Conservation (phyloP, 257 asterid species). For the Ilex aquifolium region DNA sequence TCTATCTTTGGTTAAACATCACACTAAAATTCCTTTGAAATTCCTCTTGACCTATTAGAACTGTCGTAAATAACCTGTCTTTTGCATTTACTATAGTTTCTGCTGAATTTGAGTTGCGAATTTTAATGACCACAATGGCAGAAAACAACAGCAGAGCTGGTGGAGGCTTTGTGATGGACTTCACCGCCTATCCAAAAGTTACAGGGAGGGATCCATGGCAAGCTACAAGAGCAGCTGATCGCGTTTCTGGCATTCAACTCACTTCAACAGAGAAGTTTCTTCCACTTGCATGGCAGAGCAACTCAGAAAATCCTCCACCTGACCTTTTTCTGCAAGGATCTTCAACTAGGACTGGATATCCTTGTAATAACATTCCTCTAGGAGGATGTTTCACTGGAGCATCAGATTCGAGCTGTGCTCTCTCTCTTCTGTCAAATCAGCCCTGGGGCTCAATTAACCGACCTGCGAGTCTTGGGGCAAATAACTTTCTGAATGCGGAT, state of each 20-base stretch:
- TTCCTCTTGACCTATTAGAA: neutral
- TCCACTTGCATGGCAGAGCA: constrained; percentile 53
- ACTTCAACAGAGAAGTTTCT: constrained; percentile 31
- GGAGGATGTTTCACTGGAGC: constrained; percentile 42
- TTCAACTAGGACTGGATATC: constrained; percentile 28
- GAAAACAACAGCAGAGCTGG: constrained; percentile 48
- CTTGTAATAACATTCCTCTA: constrained; percentile 35
- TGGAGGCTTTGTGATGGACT: constrained; percentile 72
- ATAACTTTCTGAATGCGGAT: constrained; percentile 23
- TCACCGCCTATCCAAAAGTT: constrained; percentile 39
- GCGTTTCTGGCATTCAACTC: constrained; percentile 31
- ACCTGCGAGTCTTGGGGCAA: constrained; percentile 39
- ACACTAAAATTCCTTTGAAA: neutral
- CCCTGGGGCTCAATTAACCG: constrained; percentile 65
- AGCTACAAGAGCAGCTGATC: constrained; percentile 29
- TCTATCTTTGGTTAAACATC: constrained; percentile 51
- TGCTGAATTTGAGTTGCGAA: neutral
- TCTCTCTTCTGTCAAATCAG: constrained; percentile 99
- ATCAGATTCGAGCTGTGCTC: constrained; percentile 69
- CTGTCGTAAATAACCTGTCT: neutral
- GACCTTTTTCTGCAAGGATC: constrained; percentile 43
- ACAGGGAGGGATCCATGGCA: constrained; percentile 44
- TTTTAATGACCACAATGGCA: constrained; percentile 23
- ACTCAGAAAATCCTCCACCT: constrained; percentile 35
- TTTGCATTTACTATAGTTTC: neutral